Percentiles rank a stretch among this genome's conserved stretches.
Conservation (phyloP, 345 rosid genomes). For the Ceriops decandra region DNA sequence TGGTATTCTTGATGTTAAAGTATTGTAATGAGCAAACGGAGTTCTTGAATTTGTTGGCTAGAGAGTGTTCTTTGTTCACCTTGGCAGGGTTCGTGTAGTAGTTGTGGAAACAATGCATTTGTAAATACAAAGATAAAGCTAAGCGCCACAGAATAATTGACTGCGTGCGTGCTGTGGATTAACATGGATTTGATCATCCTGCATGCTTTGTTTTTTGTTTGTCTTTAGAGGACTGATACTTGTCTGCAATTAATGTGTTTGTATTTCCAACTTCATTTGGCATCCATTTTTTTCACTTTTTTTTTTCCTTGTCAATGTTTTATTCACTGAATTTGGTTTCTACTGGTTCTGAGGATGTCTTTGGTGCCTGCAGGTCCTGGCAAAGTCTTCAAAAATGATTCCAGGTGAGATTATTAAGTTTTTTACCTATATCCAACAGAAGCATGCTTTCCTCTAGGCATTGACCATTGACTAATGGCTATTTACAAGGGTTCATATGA, state of each 20-base stretch:
- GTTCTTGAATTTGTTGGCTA: too few species aligned
- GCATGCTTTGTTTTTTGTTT: too few species aligned
- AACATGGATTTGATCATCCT: too few species aligned
- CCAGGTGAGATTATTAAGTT: conserved; percentile 49
- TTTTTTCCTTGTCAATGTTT: neutral
- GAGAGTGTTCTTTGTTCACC: too few species aligned
- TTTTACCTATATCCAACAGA: neutral
- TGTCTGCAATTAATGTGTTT: neutral
- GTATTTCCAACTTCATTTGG: neutral
- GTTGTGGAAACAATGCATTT: too few species aligned
- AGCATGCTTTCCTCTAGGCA: neutral
- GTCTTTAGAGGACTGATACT: too few species aligned
- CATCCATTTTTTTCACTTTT: neutral
- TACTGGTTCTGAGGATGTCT: conserved; percentile 8
- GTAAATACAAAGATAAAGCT: too few species aligned
- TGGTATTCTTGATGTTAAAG: neutral
- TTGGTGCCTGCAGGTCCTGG: conserved; percentile 60
- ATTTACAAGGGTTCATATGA: neutral
- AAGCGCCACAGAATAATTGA: too few species aligned
- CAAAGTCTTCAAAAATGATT: conserved; percentile 96
- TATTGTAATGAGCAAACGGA: too few species aligned
- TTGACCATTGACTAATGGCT: neutral
- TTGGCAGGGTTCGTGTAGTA: too few species aligned
- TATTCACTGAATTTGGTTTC: neutral
- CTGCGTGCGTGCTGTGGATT: too few species aligned